Evolutionary conservation across 2,329 filamentous ascomycete genomes (phyloP).

Genomic region (Neofusicoccum sp.): DNA sequence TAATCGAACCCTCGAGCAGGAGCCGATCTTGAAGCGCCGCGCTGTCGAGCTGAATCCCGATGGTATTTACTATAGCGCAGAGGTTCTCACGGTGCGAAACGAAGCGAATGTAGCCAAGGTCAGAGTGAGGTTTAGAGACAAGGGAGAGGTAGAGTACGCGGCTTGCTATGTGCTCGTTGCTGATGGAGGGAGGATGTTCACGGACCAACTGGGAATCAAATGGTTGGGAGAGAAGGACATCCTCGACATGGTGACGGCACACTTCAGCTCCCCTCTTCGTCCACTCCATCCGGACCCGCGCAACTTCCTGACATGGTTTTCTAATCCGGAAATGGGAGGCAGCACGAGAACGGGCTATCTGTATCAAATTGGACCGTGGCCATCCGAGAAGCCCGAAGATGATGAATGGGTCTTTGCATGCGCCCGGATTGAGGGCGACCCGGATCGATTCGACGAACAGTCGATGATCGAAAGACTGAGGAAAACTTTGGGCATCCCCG

Average conservation of each 20-base stretch:
- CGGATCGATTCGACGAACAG: conserved; percentile 24
- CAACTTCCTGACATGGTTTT: conserved; percentile 41
- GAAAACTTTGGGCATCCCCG: conserved; percentile 28
- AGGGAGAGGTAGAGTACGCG: conserved; percentile 2
- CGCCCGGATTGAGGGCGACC: conserved; percentile 28
- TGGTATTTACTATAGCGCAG: conserved; percentile 31
- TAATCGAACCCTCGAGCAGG: conserved; percentile 12
- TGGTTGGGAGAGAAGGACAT: conserved; percentile 37
- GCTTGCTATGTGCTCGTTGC: conserved; percentile 37
- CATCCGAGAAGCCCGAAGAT: not conserved
- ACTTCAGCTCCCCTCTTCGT: conserved; percentile 34
- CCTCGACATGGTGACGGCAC: conserved; percentile 38
- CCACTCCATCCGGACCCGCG: conserved; percentile 32
- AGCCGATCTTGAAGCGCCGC: conserved; percentile 33
- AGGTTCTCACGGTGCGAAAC: conserved; percentile 32
- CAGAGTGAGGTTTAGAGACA: conserved; percentile 19
- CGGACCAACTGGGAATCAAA: conserved; percentile 33
- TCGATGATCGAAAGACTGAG: conserved; percentile 28
- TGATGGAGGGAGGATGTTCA: conserved; percentile 37
- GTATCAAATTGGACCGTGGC: conserved; percentile 39
- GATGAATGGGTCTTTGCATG: conserved; percentile 39
- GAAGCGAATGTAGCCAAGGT: conserved; percentile 25
- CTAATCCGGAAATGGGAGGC: conserved; percentile 37
- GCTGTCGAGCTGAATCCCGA: conserved; percentile 35
- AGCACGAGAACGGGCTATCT: conserved; percentile 38